A percentile compares a stretch with the other conserved stretches of the same genome.
Conservation (phyloP, 2,329 filamentous ascomycete species). For the Arthrobotrys conoides region DNA sequence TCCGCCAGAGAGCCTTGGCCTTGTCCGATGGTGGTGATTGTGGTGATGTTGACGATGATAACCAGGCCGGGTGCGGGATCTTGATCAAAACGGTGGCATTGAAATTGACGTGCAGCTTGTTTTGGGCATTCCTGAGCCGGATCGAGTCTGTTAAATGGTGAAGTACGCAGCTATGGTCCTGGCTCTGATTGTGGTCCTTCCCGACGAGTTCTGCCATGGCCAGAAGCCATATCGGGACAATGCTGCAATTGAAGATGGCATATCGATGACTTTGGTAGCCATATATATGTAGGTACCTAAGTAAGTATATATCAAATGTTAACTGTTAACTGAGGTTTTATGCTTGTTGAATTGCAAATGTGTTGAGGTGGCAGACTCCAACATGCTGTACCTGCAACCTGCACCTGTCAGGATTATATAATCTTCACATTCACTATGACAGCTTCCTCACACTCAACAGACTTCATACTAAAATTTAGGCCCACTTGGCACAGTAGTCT, state of each 20-base stretch:
- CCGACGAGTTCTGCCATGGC: slow-evolving; percentile 19
- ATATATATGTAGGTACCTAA: no score
- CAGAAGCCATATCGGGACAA: slow-evolving; percentile 1
- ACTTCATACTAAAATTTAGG: no score
- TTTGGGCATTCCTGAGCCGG: slow-evolving; percentile 35
- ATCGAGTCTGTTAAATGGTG: slow-evolving; percentile 29
- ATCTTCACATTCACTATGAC: not conserved
- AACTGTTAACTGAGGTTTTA: no score
- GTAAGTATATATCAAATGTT: no score
- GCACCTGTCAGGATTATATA: not conserved
- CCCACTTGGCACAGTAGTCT: no score
- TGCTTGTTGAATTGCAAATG: not conserved
- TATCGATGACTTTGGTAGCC: no score
- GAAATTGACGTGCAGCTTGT: slow-evolving; percentile 51
- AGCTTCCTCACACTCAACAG: no score
- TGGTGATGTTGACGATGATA: not conserved
- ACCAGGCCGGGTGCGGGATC: slow-evolving; percentile 42
- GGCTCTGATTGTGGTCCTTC: not conserved
- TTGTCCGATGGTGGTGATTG: not conserved
- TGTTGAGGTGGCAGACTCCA: not conserved
- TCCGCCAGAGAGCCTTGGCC: slow-evolving; percentile 27
- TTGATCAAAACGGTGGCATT: slow-evolving; percentile 37
- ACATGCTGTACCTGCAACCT: not conserved
- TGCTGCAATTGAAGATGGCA: not conserved
- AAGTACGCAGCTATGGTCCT: slow-evolving; percentile 13